Evolutionary conservation across 768 basidiomycete genomes (phyloP).

Genomic region (Rhodosporidiobolus sp.): DNA sequence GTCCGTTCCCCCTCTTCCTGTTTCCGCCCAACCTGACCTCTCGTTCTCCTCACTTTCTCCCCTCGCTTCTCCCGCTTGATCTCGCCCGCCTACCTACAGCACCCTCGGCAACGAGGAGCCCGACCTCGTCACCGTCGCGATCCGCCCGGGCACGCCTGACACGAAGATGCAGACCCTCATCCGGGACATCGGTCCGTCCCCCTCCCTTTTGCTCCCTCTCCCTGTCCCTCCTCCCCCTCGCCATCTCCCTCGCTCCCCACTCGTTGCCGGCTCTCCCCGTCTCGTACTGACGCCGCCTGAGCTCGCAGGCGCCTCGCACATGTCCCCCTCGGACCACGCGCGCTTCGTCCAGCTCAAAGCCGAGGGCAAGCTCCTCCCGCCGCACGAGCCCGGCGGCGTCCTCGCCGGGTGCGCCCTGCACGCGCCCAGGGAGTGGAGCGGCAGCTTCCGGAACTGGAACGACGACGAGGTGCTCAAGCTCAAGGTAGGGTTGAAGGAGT

Average conservation of each 20-base stretch:
- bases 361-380: constrained; percentile 62
- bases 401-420: constrained; percentile 70
- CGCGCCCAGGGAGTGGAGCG: constrained; percentile 64
- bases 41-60: too few species aligned
- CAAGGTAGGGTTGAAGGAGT: not conserved
- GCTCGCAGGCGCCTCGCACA: constrained; percentile 45
- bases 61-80: too few species aligned
- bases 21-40: too few species aligned
- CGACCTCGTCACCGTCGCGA: constrained; percentile 66
- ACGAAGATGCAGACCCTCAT: constrained; percentile 58
- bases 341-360: constrained; percentile 60
- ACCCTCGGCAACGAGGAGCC: constrained; percentile 82
- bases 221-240: not conserved
- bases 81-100: not conserved
- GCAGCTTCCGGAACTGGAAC: constrained; percentile 79
- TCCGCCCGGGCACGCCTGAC: constrained; percentile 85
- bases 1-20: constrained; percentile 49
- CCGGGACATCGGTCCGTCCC: constrained; percentile 38
- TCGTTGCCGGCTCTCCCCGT: too few species aligned
- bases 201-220: too few species aligned
- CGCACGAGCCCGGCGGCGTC: constrained; percentile 49
- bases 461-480: constrained; percentile 52
- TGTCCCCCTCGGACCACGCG: constrained; percentile 60
- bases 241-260: not conserved
- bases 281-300: too few species aligned